Percentiles rank a stretch among this genome's conserved stretches.
Evolutionary conservation across 345 rosid species (phyloP).

Genomic region (Kandelia obovata): DNA sequence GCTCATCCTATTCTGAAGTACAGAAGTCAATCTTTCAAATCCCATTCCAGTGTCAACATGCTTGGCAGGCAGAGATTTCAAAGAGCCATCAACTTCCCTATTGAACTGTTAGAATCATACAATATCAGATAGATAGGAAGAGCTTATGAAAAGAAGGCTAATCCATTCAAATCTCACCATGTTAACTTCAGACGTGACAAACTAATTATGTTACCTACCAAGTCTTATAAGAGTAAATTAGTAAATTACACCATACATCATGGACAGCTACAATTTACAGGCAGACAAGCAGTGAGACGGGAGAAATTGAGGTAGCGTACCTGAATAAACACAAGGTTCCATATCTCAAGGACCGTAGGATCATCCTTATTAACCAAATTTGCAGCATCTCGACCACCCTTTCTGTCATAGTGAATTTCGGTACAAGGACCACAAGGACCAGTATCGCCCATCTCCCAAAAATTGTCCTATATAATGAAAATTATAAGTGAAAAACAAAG

Average conservation of each 20-base stretch:
- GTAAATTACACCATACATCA: background rate
- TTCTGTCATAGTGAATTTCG: constrained; percentile 88
- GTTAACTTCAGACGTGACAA: too few relatives aligned
- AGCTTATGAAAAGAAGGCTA: too few relatives aligned
- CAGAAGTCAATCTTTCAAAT: constrained; percentile 86
- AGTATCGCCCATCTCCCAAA: constrained; percentile 99
- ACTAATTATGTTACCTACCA: too few relatives aligned
- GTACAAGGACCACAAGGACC: constrained; percentile 99
- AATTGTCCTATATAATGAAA: constrained; percentile 60
- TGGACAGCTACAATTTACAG: constrained; percentile 1
- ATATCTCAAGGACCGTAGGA: constrained; percentile 98
- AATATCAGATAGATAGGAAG: constrained; percentile 4
- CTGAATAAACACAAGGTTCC: constrained; percentile 99
- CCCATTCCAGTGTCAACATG: constrained; percentile 99
- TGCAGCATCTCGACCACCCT: constrained; percentile 84
- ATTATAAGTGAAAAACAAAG: constrained; percentile 3
- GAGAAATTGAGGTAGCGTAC: constrained; percentile 29
- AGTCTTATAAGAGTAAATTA: too few relatives aligned
- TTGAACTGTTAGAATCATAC: constrained; percentile 54
- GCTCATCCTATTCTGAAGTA: constrained; percentile 97
- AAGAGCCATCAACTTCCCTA: constrained; percentile 81
- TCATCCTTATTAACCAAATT: constrained; percentile 82
- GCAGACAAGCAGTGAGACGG: too few relatives aligned
- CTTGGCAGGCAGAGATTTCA: constrained; percentile 88
- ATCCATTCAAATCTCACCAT: too few relatives aligned